Evolutionary conservation across 2,329 filamentous ascomycete species (phyloP).

Genomic region (Aspergillus ibericus): DNA sequence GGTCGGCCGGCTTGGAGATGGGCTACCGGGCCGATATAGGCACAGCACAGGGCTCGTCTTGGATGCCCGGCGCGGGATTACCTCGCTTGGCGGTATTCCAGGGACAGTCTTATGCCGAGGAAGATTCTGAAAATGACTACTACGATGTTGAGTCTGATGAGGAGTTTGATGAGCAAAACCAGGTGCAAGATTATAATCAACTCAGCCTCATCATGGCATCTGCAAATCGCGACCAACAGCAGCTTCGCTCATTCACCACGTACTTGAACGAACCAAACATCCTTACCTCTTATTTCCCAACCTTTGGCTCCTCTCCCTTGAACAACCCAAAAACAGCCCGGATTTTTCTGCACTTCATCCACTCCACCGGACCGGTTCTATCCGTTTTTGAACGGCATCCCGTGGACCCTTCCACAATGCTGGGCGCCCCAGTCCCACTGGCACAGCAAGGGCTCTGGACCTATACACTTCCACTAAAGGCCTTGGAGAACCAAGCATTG

Average conservation of each 20-base stretch:
- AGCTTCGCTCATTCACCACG: constrained; percentile 51
- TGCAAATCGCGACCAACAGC: constrained; percentile 47
- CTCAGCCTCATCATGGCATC: constrained; percentile 46
- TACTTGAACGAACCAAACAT: constrained; percentile 50
- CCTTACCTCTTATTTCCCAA: constrained; percentile 67
- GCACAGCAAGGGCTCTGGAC: constrained; percentile 63
- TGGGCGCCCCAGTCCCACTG: constrained; percentile 62
- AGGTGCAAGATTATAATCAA: constrained; percentile 37
- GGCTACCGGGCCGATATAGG: background rate
- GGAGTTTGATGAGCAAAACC: constrained; percentile 48
- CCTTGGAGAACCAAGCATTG: constrained; percentile 80
- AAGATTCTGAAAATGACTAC: constrained; percentile 61
- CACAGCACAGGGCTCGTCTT: background rate
- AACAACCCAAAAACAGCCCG: constrained; percentile 76
- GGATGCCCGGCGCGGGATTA: background rate
- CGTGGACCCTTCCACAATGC: constrained; percentile 67
- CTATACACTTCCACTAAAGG: constrained; percentile 78
- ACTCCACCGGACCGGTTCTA: constrained; percentile 80
- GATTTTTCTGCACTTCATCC: constrained; percentile 89
- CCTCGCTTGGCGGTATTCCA: background rate
- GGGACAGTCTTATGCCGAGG: constrained; percentile 46
- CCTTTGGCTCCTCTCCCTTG: constrained; percentile 67
- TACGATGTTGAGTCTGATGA: constrained; percentile 64
- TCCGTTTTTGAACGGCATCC: constrained; percentile 85
- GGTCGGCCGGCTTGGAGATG: background rate